Evolutionary conservation across 306 rosid genomes (phyloP).

Genomic region (Lablab purpureus): DNA sequence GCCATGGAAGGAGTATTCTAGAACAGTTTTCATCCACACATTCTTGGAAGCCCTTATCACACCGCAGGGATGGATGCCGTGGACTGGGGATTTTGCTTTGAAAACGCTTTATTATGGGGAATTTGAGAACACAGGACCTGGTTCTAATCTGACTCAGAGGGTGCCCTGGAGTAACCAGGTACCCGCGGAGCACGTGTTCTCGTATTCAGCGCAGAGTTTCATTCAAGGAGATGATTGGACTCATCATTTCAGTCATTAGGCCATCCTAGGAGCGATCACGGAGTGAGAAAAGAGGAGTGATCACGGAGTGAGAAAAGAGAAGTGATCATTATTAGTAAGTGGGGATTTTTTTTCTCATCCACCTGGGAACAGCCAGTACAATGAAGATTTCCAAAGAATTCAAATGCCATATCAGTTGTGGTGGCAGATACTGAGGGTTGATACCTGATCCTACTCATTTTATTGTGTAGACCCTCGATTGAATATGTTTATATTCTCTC

Average conservation of each 20-base stretch:
- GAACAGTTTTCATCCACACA: conserved; percentile 69
- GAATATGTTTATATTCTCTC: conserved; percentile 24
- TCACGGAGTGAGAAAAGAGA: conserved; percentile 24
- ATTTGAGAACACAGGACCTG: conserved; percentile 63
- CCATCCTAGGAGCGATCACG: conserved; percentile 8
- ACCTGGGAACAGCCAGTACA: conserved; percentile 38
- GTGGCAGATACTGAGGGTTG: conserved; percentile 28
- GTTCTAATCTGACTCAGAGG: conserved; percentile 60
- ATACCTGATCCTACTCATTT: conserved; percentile 20
- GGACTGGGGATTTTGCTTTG: conserved; percentile 70
- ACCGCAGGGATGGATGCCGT: conserved; percentile 82
- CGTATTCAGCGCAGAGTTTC: conserved; percentile 78
- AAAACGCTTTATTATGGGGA: conserved; percentile 88
- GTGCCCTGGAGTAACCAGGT: conserved; percentile 76
- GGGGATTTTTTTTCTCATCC: conserved; percentile 29
- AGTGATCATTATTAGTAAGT: neutral
- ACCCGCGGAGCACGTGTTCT: conserved; percentile 62
- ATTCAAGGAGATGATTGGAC: conserved; percentile 92
- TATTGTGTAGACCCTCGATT: conserved; percentile 13
- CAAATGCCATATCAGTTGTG: conserved; percentile 16
- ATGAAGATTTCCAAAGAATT: neutral
- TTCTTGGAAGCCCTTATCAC: conserved; percentile 63
- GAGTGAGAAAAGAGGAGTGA: conserved; percentile 27
- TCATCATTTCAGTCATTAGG: conserved; percentile 43
- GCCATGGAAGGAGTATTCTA: conserved; percentile 96